Conservation (phyloP, 2,329 filamentous ascomycete genomes). For the Xylariales sp. region DNA sequence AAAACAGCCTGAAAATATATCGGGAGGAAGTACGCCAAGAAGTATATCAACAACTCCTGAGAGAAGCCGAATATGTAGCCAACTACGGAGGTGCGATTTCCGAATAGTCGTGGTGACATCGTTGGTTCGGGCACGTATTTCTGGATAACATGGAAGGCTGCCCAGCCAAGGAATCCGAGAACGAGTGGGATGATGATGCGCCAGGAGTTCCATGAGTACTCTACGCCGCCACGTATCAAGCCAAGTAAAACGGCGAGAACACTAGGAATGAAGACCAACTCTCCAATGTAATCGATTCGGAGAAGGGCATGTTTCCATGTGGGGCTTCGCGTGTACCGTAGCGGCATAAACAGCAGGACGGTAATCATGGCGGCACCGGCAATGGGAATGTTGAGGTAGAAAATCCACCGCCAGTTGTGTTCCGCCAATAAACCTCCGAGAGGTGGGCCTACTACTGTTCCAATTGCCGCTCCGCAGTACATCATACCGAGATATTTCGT, state of each 20-base stretch:
- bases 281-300: conserved; percentile 30
- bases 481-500: conserved; percentile 31
- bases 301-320: conserved; percentile 6
- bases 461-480: conserved; percentile 22
- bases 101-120: conserved; percentile 37
- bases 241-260: conserved; percentile 28
- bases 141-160: conserved; percentile 8
- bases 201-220: conserved; percentile 12
- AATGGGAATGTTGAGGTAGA: conserved; percentile 29
- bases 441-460: conserved; percentile 23
- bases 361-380: conserved; percentile 18
- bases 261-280: conserved; percentile 25
- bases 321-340: not conserved
- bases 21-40: conserved; percentile 34
- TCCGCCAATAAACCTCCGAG: conserved; percentile 15
- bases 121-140: conserved; percentile 16
- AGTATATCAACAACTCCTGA: conserved; percentile 27
- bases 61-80: conserved; percentile 28
- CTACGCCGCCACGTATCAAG: conserved; percentile 20
- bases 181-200: conserved; percentile 10
- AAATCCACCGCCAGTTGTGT: conserved; percentile 34
- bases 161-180: conserved; percentile 4
- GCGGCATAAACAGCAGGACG: conserved; percentile 23
- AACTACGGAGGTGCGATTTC: conserved; percentile 29
- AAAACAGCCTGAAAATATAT: conserved; percentile 40